phyloP scores from a whole-genome alignment of 768 basidiomycete genomes.

The Cytidiella melzeri region DNA sequence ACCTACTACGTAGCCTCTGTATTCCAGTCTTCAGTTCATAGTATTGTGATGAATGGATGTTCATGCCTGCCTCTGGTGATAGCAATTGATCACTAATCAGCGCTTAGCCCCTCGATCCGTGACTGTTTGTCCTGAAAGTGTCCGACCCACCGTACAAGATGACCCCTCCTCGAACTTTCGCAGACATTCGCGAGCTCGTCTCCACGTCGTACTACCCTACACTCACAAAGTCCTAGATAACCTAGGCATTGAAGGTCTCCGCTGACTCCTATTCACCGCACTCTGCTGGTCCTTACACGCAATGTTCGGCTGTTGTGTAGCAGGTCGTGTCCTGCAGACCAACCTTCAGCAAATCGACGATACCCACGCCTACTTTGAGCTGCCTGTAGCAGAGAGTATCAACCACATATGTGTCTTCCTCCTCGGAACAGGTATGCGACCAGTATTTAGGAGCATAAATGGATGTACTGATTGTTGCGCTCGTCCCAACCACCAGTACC shows the following conservation, averaged over 20 bases:
- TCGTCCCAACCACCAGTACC: slow-evolving; percentile 41
- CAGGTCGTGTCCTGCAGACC: slow-evolving; percentile 73
- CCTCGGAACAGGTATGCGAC: slow-evolving; percentile 58
- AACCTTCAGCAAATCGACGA: slow-evolving; percentile 78
- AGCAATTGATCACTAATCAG: too few relatives aligned
- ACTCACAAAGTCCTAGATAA: too few relatives aligned
- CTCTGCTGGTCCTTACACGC: neutral
- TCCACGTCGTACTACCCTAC: neutral
- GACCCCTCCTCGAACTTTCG: neutral
- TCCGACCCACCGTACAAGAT: neutral
- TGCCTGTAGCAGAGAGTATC: slow-evolving; percentile 62
- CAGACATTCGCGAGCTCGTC: neutral
- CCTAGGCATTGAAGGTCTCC: too few relatives aligned
- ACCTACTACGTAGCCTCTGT: too few relatives aligned
- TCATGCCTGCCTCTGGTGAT: too few relatives aligned
- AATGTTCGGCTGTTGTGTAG: slow-evolving; percentile 80
- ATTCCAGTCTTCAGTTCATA: too few relatives aligned
- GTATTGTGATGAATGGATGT: too few relatives aligned
- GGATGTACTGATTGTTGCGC: neutral
- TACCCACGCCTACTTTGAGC: slow-evolving; percentile 75
- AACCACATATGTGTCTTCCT: slow-evolving; percentile 87
- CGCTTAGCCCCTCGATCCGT: too few relatives aligned
- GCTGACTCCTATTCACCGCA: neutral
- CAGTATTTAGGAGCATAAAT: neutral
- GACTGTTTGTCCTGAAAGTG: too few relatives aligned